Evolutionary conservation across 2,329 filamentous ascomycete genomes (phyloP).

Genomic region (Orbilia quercus): DNA sequence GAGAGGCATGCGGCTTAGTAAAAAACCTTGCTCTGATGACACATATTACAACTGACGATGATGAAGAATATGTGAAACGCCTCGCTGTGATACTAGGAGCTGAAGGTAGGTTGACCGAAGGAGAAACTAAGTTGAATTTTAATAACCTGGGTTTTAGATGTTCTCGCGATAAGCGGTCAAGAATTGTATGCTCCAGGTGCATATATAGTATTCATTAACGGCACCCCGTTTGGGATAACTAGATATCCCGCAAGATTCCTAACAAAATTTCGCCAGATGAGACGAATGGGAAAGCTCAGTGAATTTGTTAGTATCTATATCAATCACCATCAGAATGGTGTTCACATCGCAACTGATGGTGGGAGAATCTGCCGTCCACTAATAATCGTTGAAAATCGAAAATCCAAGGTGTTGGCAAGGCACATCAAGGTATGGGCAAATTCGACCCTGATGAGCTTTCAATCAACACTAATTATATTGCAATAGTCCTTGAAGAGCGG

Average conservation of each 20-base stretch:
- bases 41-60: slow-evolving; percentile 96
- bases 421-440: slow-evolving; percentile 74
- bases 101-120: slow-evolving; percentile 72
- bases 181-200: slow-evolving; percentile 86
- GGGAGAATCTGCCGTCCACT: slow-evolving; percentile 95
- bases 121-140: background rate
- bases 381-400: slow-evolving; percentile 90
- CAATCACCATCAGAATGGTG: slow-evolving; percentile 88
- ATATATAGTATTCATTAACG: slow-evolving; percentile 94
- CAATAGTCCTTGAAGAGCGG: slow-evolving; percentile 74
- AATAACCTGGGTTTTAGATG: slow-evolving; percentile 48
- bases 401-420: slow-evolving; percentile 80
- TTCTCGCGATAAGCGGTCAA: slow-evolving; percentile 78
- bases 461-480: slow-evolving; percentile 1
- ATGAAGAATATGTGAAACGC: slow-evolving; percentile 87
- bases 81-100: slow-evolving; percentile 88
- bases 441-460: background rate
- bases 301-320: slow-evolving; percentile 97
- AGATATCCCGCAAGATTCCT: slow-evolving; percentile 87
- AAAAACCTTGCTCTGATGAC: slow-evolving; percentile 99
- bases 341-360: slow-evolving; percentile 97
- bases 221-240: slow-evolving; percentile 89
- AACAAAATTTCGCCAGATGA: slow-evolving; percentile 83
- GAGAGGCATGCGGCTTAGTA: slow-evolving; percentile 95
- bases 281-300: slow-evolving; percentile 89